These are phyloP conservation scores for Sporothrix pseudoabietina DNA, from an alignment of 2,329 filamentous ascomycete species.

Conservation along the genomic window DNA sequence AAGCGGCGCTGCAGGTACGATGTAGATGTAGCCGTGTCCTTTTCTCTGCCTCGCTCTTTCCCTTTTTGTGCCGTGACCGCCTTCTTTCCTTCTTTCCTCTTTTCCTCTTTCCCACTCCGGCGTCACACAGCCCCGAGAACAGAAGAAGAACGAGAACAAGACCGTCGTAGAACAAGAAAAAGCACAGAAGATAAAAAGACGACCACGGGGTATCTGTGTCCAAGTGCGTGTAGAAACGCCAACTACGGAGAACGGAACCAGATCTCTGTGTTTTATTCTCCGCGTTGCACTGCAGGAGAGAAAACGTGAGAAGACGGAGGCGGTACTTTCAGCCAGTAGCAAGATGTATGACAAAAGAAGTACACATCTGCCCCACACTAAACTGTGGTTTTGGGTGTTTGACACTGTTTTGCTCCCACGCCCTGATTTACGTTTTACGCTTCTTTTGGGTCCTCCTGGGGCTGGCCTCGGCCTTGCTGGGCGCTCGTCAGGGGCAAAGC, in stretches of 20 bases:
- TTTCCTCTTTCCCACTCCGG: neutral
- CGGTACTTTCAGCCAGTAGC: neutral
- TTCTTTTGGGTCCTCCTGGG: neutral
- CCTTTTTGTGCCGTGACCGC: neutral
- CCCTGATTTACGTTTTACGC: neutral
- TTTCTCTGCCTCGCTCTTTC: neutral
- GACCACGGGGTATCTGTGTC: neutral
- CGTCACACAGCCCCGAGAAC: neutral
- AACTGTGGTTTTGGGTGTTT: neutral
- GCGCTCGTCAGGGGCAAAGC: constrained; percentile 17
- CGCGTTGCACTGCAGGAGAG: constrained; percentile 1
- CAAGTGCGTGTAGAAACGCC: neutral
- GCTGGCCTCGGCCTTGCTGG: constrained; percentile 1
- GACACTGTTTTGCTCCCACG: neutral
- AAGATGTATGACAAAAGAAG: neutral
- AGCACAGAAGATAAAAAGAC: neutral
- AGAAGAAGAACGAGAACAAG: neutral
- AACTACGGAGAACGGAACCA: neutral
- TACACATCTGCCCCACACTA: neutral
- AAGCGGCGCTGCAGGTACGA: constrained; percentile 8
- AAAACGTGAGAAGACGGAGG: neutral
- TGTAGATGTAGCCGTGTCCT: neutral
- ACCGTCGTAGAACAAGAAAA: neutral
- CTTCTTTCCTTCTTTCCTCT: neutral
- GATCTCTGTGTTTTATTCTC: neutral